phyloP scores from a whole-genome alignment of 805 yeast genomes.

The Metschnikowia lunata region DNA sequence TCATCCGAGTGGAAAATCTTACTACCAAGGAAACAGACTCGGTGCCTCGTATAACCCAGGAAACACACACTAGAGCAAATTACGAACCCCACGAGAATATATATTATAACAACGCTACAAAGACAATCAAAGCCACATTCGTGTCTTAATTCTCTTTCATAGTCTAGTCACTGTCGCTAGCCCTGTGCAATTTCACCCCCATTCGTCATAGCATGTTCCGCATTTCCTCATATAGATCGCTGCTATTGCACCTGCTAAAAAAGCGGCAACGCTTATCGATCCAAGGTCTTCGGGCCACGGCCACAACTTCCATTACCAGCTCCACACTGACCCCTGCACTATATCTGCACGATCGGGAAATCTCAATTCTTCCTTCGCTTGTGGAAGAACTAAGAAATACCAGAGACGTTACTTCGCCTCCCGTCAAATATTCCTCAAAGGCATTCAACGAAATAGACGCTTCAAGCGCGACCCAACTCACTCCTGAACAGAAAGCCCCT shows the following conservation, averaged over 20 bases:
- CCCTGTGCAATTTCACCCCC: neutral
- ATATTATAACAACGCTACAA: no score
- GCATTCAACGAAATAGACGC: constrained; percentile 15
- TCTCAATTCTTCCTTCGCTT: constrained; percentile 12
- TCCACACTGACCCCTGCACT: neutral
- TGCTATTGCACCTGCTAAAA: constrained; percentile 6
- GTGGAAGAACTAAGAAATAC: constrained; percentile 15
- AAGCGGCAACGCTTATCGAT: constrained; percentile 1
- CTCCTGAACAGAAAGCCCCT: constrained; percentile 13
- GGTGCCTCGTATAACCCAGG: no score
- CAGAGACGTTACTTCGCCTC: neutral
- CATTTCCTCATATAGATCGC: constrained; percentile 1
- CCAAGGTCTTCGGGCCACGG: neutral
- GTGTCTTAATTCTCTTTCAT: no score
- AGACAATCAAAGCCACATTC: no score
- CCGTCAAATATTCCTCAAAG: constrained; percentile 7
- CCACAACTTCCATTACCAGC: constrained; percentile 2
- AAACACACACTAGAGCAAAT: no score
- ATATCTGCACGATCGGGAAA: constrained; percentile 4
- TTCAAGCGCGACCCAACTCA: constrained; percentile 1
- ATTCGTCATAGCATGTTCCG: constrained; percentile 4
- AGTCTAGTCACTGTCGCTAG: no score
- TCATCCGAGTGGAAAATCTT: constrained; percentile 6
- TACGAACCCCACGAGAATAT: no score
- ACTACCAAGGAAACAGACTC: neutral